Conservation (phyloP, 306 rosid genomes). For the Sicyos edulis region DNA sequence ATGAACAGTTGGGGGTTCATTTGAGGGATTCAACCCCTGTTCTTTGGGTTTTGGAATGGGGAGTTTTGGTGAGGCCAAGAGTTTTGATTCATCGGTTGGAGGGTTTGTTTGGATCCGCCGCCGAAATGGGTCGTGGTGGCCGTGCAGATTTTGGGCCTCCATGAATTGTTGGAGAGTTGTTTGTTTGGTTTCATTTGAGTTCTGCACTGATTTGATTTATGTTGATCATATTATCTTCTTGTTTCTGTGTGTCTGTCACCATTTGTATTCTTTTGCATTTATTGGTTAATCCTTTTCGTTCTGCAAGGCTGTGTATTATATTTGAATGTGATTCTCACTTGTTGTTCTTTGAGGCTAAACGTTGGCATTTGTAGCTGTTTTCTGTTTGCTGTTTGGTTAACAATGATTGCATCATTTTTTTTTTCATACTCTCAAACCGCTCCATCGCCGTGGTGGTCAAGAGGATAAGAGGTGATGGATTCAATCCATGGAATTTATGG, state of each 20-base stretch:
- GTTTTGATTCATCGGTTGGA: constrained; percentile 86
- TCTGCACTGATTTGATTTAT: neutral
- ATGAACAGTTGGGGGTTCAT: constrained; percentile 19
- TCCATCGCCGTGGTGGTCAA: too few species aligned
- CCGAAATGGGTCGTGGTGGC: constrained; percentile 57
- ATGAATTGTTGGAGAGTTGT: constrained; percentile 77
- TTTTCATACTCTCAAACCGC: too few species aligned
- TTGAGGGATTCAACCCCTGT: constrained; percentile 5
- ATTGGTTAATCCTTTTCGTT: neutral
- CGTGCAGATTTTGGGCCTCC: constrained; percentile 82
- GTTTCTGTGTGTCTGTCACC: neutral
- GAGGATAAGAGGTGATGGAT: too few species aligned
- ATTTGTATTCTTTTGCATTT: neutral
- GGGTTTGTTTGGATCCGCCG: constrained; percentile 84
- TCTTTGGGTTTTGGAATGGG: constrained; percentile 47
- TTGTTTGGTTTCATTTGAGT: constrained; percentile 18
- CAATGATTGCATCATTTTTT: too few species aligned
- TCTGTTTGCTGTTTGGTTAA: neutral
- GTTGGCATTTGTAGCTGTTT: neutral
- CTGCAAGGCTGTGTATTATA: neutral
- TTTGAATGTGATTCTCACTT: constrained; percentile 7
- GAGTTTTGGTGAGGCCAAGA: constrained; percentile 63
- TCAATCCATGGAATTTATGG: too few species aligned
- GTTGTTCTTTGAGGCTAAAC: neutral
- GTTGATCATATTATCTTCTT: neutral